Evolutionary conservation across 805 yeast genomes (phyloP), one percentile per base, ranked within the genome.

Genomic region (Blastobotrys peoriensis): DNA sequence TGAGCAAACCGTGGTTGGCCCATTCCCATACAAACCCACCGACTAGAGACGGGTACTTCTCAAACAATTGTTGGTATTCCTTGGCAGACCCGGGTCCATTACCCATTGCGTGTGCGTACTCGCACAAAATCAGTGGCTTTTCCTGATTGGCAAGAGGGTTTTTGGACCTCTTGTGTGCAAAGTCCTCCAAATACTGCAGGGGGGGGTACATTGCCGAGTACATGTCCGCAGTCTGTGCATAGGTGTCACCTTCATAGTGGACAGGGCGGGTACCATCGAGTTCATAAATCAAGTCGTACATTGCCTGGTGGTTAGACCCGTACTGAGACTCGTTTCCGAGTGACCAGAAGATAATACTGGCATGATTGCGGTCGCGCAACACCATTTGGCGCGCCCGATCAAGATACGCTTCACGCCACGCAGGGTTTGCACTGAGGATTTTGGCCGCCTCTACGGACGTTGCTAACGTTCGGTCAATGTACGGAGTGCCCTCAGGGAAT

Each of bases 1-100:
- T 50, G 18, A n/a, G 22, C 8, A 65, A 37, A 3, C 70, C 70
- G 48, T 66, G 70, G 46, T 64, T 64, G 9, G 63, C 63, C 70
- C 70, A 66, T 48, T 66, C 70, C 70, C 70, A 66, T 5, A 65
- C 53, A 48, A 63, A 65, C 6, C 70, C 70, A 17, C 70, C 70
- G 45, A 62, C 67, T 5, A 65, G 40, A 15, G 57, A 43, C 1
- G 53, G 55, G 40, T 60, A 45, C 40, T 61, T 56, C 23, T 62
- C 53, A 48, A 66, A 64, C 27, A 58, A 39, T 9, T 65, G 65
- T 49, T 57, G 59, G 40, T 66, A 66, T 38, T 65, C 67, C 39
- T 53, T 49, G 33, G 63, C 33, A 6, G 55, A 56, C 1, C 70
- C 70, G 6, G 69, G 69, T 0, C 68, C 67, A 44, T 64, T 65